Percentiles rank a stretch among this genome's conserved stretches.
Conservation (phyloP, 1,284 basidiomycete genomes). For the Moesziomyces parantarcticus region DNA sequence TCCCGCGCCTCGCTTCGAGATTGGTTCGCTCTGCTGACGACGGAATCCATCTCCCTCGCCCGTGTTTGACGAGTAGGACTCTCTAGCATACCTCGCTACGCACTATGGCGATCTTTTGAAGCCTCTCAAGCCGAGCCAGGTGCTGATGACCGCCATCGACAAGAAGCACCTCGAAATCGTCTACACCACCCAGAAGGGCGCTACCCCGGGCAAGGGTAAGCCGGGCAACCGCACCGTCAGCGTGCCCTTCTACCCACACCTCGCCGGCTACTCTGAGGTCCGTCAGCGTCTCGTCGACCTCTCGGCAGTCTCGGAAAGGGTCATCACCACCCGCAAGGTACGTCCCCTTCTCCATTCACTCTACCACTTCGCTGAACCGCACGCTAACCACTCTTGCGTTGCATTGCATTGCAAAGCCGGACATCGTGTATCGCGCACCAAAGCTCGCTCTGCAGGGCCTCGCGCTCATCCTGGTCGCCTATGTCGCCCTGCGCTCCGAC, state of each 20-base stretch:
- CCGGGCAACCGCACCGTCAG: constrained; percentile 23
- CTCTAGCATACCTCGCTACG: constrained; percentile 46
- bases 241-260: constrained; percentile 42
- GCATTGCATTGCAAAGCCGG: constrained; percentile 7
- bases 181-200: constrained; percentile 26
- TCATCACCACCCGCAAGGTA: constrained; percentile 45
- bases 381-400: background rate
- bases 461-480: constrained; percentile 8
- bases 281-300: constrained; percentile 39
- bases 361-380: background rate
- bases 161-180: constrained; percentile 43
- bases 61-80: constrained; percentile 16
- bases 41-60: too few relatives aligned
- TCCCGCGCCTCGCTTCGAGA: background rate
- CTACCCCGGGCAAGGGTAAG: constrained; percentile 17
- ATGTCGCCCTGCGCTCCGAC: constrained; percentile 39
- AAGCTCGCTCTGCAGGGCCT: constrained; percentile 18
- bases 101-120: constrained; percentile 40
- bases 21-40: background rate
- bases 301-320: constrained; percentile 27
- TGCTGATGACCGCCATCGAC: constrained; percentile 48
- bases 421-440: constrained; percentile 38
- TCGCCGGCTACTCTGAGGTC: constrained; percentile 37
- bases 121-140: constrained; percentile 36
- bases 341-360: background rate